phyloP scores from a whole-genome alignment of 305 asterid genomes.

The Fraxinus ornus region DNA sequence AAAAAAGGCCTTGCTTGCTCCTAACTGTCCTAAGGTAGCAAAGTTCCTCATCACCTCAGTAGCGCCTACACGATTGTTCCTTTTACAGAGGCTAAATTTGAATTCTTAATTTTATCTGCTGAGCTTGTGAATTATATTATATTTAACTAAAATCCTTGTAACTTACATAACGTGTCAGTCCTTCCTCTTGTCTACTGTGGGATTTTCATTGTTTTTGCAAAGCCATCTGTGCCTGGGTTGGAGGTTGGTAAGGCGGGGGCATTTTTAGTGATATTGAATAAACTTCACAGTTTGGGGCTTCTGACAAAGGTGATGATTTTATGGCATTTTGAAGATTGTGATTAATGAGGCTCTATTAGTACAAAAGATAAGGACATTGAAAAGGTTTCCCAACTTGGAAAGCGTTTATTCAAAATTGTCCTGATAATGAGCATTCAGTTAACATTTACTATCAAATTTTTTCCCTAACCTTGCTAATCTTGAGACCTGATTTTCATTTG shows the following conservation, averaged over 20 bases:
- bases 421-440: neutral
- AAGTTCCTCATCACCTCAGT: neutral
- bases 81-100: neutral
- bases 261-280: neutral
- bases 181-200: neutral
- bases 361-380: neutral
- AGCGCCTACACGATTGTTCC: neutral
- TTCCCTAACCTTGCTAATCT: neutral
- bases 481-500: slow-evolving; percentile 1
- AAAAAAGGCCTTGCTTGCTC: neutral
- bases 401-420: slow-evolving; percentile 11
- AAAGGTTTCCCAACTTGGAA: slow-evolving; percentile 1
- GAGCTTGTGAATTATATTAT: neutral
- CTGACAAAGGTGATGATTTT: neutral
- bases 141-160: neutral
- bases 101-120: neutral
- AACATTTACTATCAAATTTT: neutral
- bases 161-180: neutral
- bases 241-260: neutral
- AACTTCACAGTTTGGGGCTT: neutral
- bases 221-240: neutral
- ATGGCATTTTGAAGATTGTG: neutral
- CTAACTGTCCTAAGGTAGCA: neutral
- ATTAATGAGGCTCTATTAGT: slow-evolving; percentile 18
- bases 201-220: neutral